Evolutionary conservation across 2,329 filamentous ascomycete genomes (phyloP), one percentile per base, ranked within the genome.

Genomic region (Blastomyces gilchristii): DNA sequence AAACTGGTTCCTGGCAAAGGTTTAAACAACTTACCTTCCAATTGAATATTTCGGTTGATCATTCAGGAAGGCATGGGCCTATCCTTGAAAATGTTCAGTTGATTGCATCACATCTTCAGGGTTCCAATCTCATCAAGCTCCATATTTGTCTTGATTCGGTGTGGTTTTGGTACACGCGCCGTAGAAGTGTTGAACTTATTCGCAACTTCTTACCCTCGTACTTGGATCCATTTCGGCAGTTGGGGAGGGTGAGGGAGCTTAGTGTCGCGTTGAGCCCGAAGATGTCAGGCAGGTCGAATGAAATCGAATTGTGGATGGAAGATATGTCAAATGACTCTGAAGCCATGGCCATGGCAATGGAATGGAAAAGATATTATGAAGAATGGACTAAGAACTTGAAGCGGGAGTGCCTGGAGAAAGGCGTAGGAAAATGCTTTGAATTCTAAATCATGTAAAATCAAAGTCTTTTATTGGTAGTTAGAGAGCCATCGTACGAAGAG

Each of bases 1-100:
- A 41, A 57, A 57, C 63, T 64, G 63, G 60, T 60, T 56, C 60
- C 56, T 64, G 63, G 63, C 60, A 62, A 52, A 39, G 22, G 5
- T 64, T 64, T 41, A 60, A 61, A 63, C 60, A 45, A 57, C 49
- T 58, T 53, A 6, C 2, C 28, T 52, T 64, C 18, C 22, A 8
- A n/a, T 28, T 64, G 22, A 16, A 45, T 58, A 39, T 22, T 39
- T 39, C 37, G 43, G 54, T 22, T 22, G n/a, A 22, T 22, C n/a
- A 31, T 31, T 31, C 4, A 31, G 28, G 28, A 31, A 2, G 4
- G 28, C 0, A 54, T 18, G 49, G 34, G 8, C 14, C 14, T 41
- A 45, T 11, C 12, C 28, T 62, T 25, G 25, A 60, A 34, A 52
- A 62, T 39, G n/a, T 58, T 39, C 49, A 47, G 60, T 28, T n/a